Conservation (phyloP, 2,329 filamentous ascomycete genomes). For the Stagonosporopsis tanaceti region DNA sequence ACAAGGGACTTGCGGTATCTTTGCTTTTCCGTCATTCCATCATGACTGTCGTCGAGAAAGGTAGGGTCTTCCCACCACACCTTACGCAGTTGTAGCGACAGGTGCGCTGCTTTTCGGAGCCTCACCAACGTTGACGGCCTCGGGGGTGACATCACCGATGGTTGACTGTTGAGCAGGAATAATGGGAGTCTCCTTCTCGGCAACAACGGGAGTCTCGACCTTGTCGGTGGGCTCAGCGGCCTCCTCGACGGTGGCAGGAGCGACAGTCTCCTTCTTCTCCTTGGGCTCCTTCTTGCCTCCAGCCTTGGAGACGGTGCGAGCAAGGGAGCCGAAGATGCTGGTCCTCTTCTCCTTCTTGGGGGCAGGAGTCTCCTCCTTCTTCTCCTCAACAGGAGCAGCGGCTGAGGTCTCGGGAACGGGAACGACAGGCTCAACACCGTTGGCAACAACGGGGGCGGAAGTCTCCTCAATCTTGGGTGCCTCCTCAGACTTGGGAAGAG, state of each 20-base stretch:
- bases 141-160: slow-evolving; percentile 51
- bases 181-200: slow-evolving; percentile 40
- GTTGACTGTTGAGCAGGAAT: slow-evolving; percentile 38
- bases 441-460: slow-evolving; percentile 27
- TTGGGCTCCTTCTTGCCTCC: slow-evolving; percentile 49
- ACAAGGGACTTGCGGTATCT: slow-evolving; percentile 49
- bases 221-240: slow-evolving; percentile 39
- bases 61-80: slow-evolving; percentile 51
- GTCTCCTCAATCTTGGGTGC: slow-evolving; percentile 47
- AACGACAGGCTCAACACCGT: slow-evolving; percentile 37
- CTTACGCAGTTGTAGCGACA: slow-evolving; percentile 54
- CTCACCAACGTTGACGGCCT: slow-evolving; percentile 51
- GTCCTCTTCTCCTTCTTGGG: slow-evolving; percentile 79
- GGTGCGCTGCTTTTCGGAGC: slow-evolving; percentile 50
- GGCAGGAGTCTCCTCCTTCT: slow-evolving; percentile 53
- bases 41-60: slow-evolving; percentile 51
- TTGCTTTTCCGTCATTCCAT: slow-evolving; percentile 56
- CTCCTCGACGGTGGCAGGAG: slow-evolving; percentile 49
- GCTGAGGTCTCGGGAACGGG: slow-evolving; percentile 53
- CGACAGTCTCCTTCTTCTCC: slow-evolving; percentile 45
- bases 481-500: slow-evolving; percentile 53
- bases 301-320: slow-evolving; percentile 54
- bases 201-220: slow-evolving; percentile 30
- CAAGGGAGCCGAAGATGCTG: slow-evolving; percentile 80
- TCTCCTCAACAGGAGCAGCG: slow-evolving; percentile 53